These are phyloP conservation scores for Trypanosoma lewisi DNA, from an alignment of 208 protist species.

Conservation along the genomic window DNA sequence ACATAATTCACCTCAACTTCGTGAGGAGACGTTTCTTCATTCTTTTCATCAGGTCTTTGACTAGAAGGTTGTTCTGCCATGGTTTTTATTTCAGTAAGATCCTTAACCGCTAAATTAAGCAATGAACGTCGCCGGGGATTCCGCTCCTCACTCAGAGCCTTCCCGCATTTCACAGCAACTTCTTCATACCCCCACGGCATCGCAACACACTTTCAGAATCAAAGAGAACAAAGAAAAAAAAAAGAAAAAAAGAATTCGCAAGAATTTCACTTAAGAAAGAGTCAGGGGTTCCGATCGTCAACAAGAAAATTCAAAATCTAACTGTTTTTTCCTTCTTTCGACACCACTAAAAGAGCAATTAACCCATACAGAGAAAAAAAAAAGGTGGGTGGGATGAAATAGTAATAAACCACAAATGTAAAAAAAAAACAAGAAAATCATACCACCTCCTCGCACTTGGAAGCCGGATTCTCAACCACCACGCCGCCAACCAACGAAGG, in stretches of 20 bases:
- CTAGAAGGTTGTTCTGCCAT: not conserved
- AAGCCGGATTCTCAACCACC: too few species aligned
- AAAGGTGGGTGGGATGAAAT: too few species aligned
- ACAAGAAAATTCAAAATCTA: too few species aligned
- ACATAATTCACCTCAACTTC: constrained; percentile 18
- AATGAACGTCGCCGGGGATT: constrained; percentile 27
- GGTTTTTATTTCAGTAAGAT: constrained; percentile 10
- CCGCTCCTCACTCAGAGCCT: constrained; percentile 47
- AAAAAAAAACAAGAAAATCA: too few species aligned
- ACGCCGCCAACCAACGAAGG: too few species aligned
- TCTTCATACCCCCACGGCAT: constrained; percentile 25
- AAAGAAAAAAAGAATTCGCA: constrained; percentile 19
- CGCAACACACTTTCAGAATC: constrained; percentile 3
- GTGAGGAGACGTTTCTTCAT: constrained; percentile 6
- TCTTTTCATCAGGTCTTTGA: constrained; percentile 9
- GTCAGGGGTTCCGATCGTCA: too few species aligned
- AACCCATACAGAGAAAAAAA: too few species aligned
- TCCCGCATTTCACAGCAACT: constrained; percentile 35
- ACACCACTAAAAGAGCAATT: too few species aligned
- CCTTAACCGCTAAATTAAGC: constrained; percentile 3
- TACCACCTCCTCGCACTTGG: too few species aligned
- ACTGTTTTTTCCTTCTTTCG: too few species aligned
- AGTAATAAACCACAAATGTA: too few species aligned
- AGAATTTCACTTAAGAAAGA: too few species aligned
- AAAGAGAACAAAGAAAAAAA: constrained; percentile 20